These are phyloP conservation scores for Xylaria sp. DNA, from an alignment of 2,329 filamentous ascomycete genomes.

Conservation along the genomic window DNA sequence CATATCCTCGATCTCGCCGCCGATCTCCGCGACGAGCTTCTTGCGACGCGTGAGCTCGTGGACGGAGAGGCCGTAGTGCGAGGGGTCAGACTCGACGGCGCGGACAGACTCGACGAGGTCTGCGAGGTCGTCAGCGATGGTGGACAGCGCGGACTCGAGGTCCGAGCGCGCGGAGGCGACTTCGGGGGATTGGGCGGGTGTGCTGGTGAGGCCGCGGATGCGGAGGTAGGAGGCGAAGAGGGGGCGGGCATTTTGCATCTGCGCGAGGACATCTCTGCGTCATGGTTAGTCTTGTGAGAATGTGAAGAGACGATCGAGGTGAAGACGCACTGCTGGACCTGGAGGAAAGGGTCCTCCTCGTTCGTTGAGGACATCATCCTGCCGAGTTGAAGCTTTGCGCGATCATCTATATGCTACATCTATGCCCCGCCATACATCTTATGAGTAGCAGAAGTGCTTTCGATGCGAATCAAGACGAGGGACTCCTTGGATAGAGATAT, in stretches of 20 bases:
- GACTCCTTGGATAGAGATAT: too few relatives aligned
- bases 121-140: slow-evolving; percentile 75
- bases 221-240: slow-evolving; percentile 93
- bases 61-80: slow-evolving; percentile 77
- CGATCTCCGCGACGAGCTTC: slow-evolving; percentile 82
- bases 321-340: slow-evolving; percentile 58
- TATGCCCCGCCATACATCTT: slow-evolving; percentile 12
- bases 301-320: slow-evolving; percentile 19
- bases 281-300: slow-evolving; percentile 56
- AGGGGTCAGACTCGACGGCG: slow-evolving; percentile 81
- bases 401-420: slow-evolving; percentile 28
- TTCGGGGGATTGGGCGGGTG: slow-evolving; percentile 67
- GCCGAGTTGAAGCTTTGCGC: slow-evolving; percentile 24
- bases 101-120: slow-evolving; percentile 84
- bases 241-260: slow-evolving; percentile 73
- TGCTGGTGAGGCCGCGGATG: slow-evolving; percentile 77
- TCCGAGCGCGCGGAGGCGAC: slow-evolving; percentile 72
- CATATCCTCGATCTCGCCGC: slow-evolving; percentile 85
- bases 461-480: background rate
- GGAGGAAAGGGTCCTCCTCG: slow-evolving; percentile 66
- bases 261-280: slow-evolving; percentile 80
- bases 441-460: background rate
- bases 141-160: slow-evolving; percentile 58
- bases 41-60: slow-evolving; percentile 77
- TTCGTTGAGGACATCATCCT: slow-evolving; percentile 64